Percentiles rank a stretch among this genome's conserved stretches.
These are phyloP conservation scores for Umbelopsis vinacea DNA, from an alignment of 192 early-diverging fungal genomes.

Conservation along the genomic window DNA sequence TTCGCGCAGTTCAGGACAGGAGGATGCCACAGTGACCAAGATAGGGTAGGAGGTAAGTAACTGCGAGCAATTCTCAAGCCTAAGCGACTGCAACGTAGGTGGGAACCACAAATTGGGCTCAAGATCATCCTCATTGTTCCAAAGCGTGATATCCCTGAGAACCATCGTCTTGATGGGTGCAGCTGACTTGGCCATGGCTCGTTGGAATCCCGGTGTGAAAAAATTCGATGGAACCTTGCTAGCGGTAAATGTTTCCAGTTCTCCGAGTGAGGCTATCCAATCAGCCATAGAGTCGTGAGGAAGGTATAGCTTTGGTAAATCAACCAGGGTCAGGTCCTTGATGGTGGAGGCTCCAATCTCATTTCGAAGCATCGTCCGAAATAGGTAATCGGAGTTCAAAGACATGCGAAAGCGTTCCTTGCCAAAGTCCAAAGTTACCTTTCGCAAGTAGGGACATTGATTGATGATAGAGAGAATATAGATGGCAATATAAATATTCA, in stretches of 20 bases:
- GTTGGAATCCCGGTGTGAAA: constrained; percentile 8
- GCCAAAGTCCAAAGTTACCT: constrained; percentile 9
- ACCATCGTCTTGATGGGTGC: not conserved
- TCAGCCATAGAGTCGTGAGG: constrained; percentile 6
- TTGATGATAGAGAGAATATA: constrained; percentile 3
- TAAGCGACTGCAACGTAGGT: constrained; percentile 3
- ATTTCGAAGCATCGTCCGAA: constrained; percentile 1
- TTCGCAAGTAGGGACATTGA: constrained; percentile 18
- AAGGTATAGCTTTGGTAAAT: constrained; percentile 17
- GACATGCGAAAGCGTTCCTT: constrained; percentile 11
- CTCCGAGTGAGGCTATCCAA: not conserved
- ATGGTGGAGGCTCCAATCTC: constrained; percentile 3
- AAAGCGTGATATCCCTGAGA: constrained; percentile 8
- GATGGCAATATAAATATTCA: not conserved
- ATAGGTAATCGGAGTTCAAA: constrained; percentile 14
- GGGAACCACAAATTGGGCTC: constrained; percentile 17
- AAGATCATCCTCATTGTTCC: constrained; percentile 16
- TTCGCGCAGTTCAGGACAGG: constrained; percentile 7
- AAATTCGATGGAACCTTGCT: constrained; percentile 18
- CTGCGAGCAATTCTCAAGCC: constrained; percentile 4
- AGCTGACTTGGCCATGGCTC: not conserved
- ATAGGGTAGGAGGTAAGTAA: not conserved
- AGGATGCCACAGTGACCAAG: not conserved
- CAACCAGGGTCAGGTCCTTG: not conserved
- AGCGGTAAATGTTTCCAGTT: not conserved